Evolutionary conservation across 805 yeast genomes (phyloP).

Genomic region (Nakazawaea holstii): DNA sequence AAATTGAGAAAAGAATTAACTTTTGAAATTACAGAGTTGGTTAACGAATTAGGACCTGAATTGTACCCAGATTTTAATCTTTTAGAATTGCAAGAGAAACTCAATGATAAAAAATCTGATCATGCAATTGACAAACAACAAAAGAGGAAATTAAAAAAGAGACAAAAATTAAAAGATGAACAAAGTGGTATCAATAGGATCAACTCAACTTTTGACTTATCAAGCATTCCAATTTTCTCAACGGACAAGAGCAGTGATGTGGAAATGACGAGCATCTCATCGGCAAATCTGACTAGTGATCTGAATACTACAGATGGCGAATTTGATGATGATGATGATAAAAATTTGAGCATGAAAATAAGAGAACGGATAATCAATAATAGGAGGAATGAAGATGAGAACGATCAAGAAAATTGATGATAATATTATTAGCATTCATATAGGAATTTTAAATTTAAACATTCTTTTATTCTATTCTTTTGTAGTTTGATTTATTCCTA

Average conservation of each 20-base stretch:
- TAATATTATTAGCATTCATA: no score
- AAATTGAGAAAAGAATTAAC: slow-evolving; percentile 56
- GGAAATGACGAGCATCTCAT: slow-evolving; percentile 4
- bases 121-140: background rate
- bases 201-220: slow-evolving; percentile 36
- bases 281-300: slow-evolving; percentile 2
- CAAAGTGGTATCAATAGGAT: slow-evolving; percentile 26
- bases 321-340: background rate
- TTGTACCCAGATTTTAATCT: slow-evolving; percentile 81
- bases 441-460: no score
- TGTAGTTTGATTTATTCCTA: no score
- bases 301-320: slow-evolving; percentile 10
- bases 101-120: slow-evolving; percentile 25
- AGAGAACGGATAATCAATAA: slow-evolving; percentile 10
- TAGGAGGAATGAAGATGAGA: slow-evolving; percentile 1
- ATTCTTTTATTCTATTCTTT: no score
- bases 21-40: slow-evolving; percentile 68
- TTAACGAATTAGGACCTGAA: slow-evolving; percentile 78
- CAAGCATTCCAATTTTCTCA: slow-evolving; percentile 48
- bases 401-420: background rate
- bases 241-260: slow-evolving; percentile 28
- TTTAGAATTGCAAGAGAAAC: slow-evolving; percentile 37
- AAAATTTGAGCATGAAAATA: slow-evolving; percentile 8
- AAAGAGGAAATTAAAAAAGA: slow-evolving; percentile 11
- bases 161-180: slow-evolving; percentile 20